phyloP scores from a whole-genome alignment of 1,284 basidiomycete genomes.

The Schizopora paradoxa region DNA sequence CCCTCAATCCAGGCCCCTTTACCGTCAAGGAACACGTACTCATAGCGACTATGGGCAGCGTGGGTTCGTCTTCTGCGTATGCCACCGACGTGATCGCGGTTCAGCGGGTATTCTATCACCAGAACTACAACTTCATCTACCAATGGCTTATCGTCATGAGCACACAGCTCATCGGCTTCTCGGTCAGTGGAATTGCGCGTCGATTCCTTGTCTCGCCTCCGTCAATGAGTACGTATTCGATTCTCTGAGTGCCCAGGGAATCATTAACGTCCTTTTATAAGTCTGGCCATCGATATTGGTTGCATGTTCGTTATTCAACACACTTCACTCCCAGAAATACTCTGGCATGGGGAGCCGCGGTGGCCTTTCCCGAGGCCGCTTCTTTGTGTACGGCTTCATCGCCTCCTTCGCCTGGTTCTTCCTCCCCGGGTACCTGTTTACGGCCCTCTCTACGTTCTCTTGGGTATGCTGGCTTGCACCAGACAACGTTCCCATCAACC shows the following conservation, averaged over 20 bases:
- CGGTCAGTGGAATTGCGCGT: conserved; percentile 50
- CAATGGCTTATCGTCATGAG: conserved; percentile 36
- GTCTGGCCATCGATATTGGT: conserved; percentile 52
- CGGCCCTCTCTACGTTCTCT: conserved; percentile 42
- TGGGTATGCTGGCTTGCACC: conserved; percentile 80
- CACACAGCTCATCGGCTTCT: conserved; percentile 37
- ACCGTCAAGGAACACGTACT: conserved; percentile 48
- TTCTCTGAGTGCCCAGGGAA: conserved; percentile 21
- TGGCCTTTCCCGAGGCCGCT: conserved; percentile 44
- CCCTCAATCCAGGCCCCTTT: conserved; percentile 42
- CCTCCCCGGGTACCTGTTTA: conserved; percentile 46
- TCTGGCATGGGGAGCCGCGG: conserved; percentile 37
- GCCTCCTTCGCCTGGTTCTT: conserved; percentile 43
- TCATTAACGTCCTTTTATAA: conserved; percentile 7
- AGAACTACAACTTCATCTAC: conserved; percentile 27
- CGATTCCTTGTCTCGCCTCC: conserved; percentile 57
- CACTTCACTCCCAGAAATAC: conserved; percentile 47
- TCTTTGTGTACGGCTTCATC: conserved; percentile 41
- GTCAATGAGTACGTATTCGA: conserved; percentile 31
- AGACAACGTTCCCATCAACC: conserved; percentile 57
- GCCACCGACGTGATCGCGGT: conserved; percentile 33
- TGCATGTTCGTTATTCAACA: conserved; percentile 48
- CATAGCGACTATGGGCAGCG: conserved; percentile 64
- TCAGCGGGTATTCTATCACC: conserved; percentile 30
- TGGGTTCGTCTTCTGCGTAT: conserved; percentile 37